phyloP scores from a whole-genome alignment of 495 filamentous ascomycete genomes.

The Parachaetomium inaequale region DNA sequence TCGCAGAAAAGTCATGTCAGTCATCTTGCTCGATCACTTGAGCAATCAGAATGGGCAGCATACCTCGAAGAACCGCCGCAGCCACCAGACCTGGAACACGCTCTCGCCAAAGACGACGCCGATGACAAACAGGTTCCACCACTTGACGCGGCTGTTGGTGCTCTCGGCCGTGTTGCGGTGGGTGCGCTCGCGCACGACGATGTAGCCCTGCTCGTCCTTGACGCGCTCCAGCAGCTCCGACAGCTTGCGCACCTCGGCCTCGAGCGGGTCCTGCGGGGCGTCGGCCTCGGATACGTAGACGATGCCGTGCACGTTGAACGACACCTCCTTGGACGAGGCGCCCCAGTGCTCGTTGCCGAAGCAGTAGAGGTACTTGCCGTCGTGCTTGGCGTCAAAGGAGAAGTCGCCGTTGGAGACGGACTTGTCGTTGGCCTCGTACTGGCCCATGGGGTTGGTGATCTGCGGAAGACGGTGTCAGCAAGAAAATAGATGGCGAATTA shows the following conservation, averaged over 20 bases:
- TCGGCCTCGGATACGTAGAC: conserved; percentile 94
- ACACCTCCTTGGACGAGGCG: conserved; percentile 90
- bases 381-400: conserved; percentile 78
- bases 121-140: conserved; percentile 98
- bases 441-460: conserved; percentile 78
- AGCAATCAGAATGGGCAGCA: background rate
- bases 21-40: background rate
- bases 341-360: conserved; percentile 98
- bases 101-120: conserved; percentile 85
- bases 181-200: conserved; percentile 88
- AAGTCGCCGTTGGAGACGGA: conserved; percentile 84
- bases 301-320: conserved; percentile 98
- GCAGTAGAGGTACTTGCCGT: conserved; percentile 93
- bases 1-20: background rate
- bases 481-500: background rate
- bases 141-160: conserved; percentile 95
- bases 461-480: conserved; percentile 30
- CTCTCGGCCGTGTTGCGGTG: conserved; percentile 98
- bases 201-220: conserved; percentile 97
- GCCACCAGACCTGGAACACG: conserved; percentile 98
- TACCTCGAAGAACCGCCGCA: conserved; percentile 98
- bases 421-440: conserved; percentile 73
- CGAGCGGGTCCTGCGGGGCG: conserved; percentile 78
- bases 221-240: conserved; percentile 84
- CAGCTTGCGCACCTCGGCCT: conserved; percentile 82